Percentiles rank a stretch among this genome's conserved stretches.
These are phyloP conservation scores for Pyricularia sp. DNA, from an alignment of 2,329 filamentous ascomycete genomes.

Conservation along the genomic window DNA sequence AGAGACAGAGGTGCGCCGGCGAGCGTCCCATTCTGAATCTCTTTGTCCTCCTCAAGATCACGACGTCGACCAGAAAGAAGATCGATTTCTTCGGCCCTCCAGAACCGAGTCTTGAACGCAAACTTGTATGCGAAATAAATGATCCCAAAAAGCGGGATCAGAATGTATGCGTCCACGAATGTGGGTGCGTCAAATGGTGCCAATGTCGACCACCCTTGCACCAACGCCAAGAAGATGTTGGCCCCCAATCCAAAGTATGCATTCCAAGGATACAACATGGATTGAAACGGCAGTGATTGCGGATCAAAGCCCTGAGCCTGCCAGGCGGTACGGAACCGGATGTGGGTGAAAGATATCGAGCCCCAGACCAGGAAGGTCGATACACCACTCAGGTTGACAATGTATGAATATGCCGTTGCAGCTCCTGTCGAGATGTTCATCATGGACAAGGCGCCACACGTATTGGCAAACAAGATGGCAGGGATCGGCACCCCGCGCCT, in stretches of 20 bases:
- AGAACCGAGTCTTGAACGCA: slow-evolving; percentile 36
- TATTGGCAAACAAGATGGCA: slow-evolving; percentile 55
- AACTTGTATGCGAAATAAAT: slow-evolving; percentile 45
- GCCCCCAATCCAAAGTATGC: slow-evolving; percentile 45
- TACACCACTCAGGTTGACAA: slow-evolving; percentile 57
- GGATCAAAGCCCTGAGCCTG: slow-evolving; percentile 39
- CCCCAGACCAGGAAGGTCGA: slow-evolving; percentile 63
- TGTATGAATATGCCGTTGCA: slow-evolving; percentile 51
- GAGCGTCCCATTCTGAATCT: slow-evolving; percentile 16
- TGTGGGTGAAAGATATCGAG: slow-evolving; percentile 56
- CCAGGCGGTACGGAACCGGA: slow-evolving; percentile 58
- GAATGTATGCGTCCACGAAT: slow-evolving; percentile 52
- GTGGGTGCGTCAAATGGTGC: slow-evolving; percentile 42
- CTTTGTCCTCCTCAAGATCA: slow-evolving; percentile 36
- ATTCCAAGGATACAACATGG: slow-evolving; percentile 41
- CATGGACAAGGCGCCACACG: slow-evolving; percentile 59
- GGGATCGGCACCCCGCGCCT: slow-evolving; percentile 46
- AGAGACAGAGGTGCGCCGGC: slow-evolving; percentile 15
- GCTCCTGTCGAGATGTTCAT: slow-evolving; percentile 60
- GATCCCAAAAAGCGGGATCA: slow-evolving; percentile 44
- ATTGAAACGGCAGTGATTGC: slow-evolving; percentile 41
- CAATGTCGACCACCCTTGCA: slow-evolving; percentile 49
- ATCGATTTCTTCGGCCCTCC: slow-evolving; percentile 39
- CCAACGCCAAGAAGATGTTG: slow-evolving; percentile 45
- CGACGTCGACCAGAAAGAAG: slow-evolving; percentile 40